Conservation (phyloP, 192 early-diverging fungal genomes). For the Thamnidium elegans region DNA sequence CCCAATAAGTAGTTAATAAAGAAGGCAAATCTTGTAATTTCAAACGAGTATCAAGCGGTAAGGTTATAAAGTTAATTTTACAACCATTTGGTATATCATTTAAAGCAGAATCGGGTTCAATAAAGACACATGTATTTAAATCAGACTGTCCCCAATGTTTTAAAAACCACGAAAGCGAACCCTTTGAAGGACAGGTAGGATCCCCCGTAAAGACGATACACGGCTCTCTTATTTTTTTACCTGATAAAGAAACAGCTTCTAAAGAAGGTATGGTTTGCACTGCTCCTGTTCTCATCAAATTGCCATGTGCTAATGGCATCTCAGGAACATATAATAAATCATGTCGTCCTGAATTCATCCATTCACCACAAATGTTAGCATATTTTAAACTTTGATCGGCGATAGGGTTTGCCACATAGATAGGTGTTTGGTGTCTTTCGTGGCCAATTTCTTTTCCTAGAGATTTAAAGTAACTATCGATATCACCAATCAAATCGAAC, state of each 20-base stretch:
- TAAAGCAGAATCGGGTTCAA: conserved; percentile 20
- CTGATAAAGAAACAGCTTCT: conserved; percentile 35
- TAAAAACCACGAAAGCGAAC: conserved; percentile 29
- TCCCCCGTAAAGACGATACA: conserved; percentile 61
- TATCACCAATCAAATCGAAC: conserved; percentile 68
- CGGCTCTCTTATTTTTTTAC: conserved; percentile 48
- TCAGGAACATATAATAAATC: conserved; percentile 65
- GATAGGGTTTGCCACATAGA: conserved; percentile 72
- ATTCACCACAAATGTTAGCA: conserved; percentile 84
- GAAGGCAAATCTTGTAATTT: conserved; percentile 2
- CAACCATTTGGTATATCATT: neutral
- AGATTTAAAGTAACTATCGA: conserved; percentile 52
- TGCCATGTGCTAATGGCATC: conserved; percentile 49
- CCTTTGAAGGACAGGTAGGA: conserved; percentile 7
- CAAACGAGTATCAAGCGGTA: conserved; percentile 27
- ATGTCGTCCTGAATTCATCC: conserved; percentile 67
- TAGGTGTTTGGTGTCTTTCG: conserved; percentile 48
- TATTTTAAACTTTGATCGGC: conserved; percentile 75
- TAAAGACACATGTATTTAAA: conserved; percentile 11
- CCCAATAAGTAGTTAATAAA: conserved; percentile 11
- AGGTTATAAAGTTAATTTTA: conserved; percentile 11
- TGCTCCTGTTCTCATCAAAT: conserved; percentile 42
- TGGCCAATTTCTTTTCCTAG: conserved; percentile 48
- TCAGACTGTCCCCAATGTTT: conserved; percentile 24
- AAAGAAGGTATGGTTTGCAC: conserved; percentile 37